These are phyloP conservation scores for Candida michaelii DNA, from an alignment of 805 yeast species.

Conservation along the genomic window DNA sequence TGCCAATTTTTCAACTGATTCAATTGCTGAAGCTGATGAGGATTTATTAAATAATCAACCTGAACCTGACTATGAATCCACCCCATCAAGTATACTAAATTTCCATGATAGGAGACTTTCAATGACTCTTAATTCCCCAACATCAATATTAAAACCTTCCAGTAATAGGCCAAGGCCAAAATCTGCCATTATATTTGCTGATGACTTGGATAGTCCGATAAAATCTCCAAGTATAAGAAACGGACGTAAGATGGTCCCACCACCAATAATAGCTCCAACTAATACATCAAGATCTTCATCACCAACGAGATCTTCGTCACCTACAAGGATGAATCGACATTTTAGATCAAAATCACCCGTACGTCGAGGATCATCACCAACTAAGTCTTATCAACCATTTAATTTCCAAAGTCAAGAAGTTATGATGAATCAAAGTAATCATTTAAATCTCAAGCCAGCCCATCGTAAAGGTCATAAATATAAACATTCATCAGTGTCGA, in stretches of 20 bases:
- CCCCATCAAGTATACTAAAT: neutral
- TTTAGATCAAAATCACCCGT: slow-evolving; percentile 27
- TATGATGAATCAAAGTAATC: slow-evolving; percentile 26
- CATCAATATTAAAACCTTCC: slow-evolving; percentile 15
- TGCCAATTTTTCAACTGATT: slow-evolving; percentile 37
- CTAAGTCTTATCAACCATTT: slow-evolving; percentile 49
- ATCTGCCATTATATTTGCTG: slow-evolving; percentile 31
- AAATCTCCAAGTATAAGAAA: slow-evolving; percentile 2
- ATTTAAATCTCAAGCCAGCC: slow-evolving; percentile 48
- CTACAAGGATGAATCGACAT: slow-evolving; percentile 28
- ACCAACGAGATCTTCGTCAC: slow-evolving; percentile 27
- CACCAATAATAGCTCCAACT: slow-evolving; percentile 18
- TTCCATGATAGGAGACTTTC: slow-evolving; percentile 21
- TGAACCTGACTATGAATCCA: neutral
- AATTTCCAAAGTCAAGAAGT: slow-evolving; percentile 59
- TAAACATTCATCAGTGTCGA: slow-evolving; percentile 93
- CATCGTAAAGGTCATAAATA: slow-evolving; percentile 93
- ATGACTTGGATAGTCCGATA: slow-evolving; percentile 22
- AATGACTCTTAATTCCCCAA: slow-evolving; percentile 18
- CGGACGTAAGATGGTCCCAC: slow-evolving; percentile 12
- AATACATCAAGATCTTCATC: slow-evolving; percentile 24
- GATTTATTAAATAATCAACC: slow-evolving; percentile 3
- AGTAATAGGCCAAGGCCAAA: slow-evolving; percentile 30
- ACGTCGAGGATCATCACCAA: slow-evolving; percentile 18
- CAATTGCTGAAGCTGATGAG: slow-evolving; percentile 18